These are phyloP conservation scores for Kurtzmaniella cleridarum DNA, from an alignment of 805 yeast species.

Conservation along the genomic window DNA sequence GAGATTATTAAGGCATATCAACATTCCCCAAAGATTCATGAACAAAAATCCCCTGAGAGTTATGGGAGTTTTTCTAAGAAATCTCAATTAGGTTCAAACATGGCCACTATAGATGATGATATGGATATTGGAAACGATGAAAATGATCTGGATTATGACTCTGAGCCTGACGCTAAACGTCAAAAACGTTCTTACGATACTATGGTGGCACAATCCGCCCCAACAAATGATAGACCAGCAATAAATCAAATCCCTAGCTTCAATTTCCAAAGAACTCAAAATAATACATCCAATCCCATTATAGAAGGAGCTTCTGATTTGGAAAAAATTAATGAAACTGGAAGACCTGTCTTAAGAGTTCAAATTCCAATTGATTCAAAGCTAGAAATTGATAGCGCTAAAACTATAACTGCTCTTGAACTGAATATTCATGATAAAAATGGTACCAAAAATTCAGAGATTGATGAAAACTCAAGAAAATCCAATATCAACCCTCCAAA, in stretches of 20 bases:
- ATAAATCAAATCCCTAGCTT: too few species aligned
- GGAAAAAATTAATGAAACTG: too few species aligned
- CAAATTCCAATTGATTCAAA: conserved; percentile 55
- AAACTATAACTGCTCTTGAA: conserved; percentile 42
- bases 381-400: conserved; percentile 33
- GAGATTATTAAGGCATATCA: conserved; percentile 20
- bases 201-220: conserved; percentile 3
- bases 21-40: conserved; percentile 36
- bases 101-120: conserved; percentile 7
- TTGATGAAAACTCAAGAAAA: background rate
- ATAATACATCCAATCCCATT: too few species aligned
- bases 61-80: conserved; percentile 56
- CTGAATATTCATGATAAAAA: conserved; percentile 8
- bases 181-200: conserved; percentile 12
- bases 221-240: background rate
- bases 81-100: conserved; percentile 14
- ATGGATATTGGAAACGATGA: conserved; percentile 15
- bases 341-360: conserved; percentile 57
- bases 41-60: conserved; percentile 58
- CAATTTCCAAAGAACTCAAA: too few species aligned
- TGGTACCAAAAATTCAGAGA: background rate
- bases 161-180: conserved; percentile 35
- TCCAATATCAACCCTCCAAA: background rate
- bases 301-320: too few species aligned
- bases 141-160: conserved; percentile 19